These are phyloP conservation scores for Tilletia horrida DNA, from an alignment of 1,284 basidiomycete species.

Conservation along the genomic window DNA sequence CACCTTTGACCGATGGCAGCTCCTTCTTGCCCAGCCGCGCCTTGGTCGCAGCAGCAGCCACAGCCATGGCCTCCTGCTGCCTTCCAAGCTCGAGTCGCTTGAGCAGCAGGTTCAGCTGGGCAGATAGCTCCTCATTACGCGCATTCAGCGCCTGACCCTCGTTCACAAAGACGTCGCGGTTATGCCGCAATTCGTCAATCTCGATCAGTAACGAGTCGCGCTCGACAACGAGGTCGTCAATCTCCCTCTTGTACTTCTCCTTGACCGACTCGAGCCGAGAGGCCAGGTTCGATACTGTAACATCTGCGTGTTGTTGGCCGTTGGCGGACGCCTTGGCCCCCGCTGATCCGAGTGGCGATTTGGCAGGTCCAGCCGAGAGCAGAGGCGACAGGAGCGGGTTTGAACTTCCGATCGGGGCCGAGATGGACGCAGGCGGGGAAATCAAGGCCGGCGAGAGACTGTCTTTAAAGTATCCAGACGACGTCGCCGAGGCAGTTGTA, in stretches of 20 bases:
- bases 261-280: slow-evolving; percentile 85
- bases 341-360: no score
- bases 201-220: slow-evolving; percentile 76
- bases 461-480: no score
- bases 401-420: no score
- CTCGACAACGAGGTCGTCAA: slow-evolving; percentile 76
- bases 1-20: slow-evolving; percentile 23
- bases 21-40: not conserved
- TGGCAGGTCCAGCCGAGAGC: no score
- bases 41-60: not conserved
- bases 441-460: no score
- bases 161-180: slow-evolving; percentile 80
- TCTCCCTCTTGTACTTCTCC: slow-evolving; percentile 78
- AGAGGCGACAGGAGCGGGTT: no score
- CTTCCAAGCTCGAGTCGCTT: slow-evolving; percentile 32
- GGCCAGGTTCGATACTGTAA: slow-evolving; percentile 70
- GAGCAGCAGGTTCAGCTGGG: slow-evolving; percentile 68
- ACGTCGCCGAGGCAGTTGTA: no score
- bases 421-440: no score
- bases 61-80: slow-evolving; percentile 21
- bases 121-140: slow-evolving; percentile 85
- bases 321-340: not conserved
- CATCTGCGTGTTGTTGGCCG: slow-evolving; percentile 1
- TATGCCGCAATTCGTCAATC: slow-evolving; percentile 79
- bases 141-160: slow-evolving; percentile 85